These are phyloP conservation scores for Chenopodium suecicum DNA, from an alignment of 148 eudicot genomes.

Conservation along the genomic window DNA sequence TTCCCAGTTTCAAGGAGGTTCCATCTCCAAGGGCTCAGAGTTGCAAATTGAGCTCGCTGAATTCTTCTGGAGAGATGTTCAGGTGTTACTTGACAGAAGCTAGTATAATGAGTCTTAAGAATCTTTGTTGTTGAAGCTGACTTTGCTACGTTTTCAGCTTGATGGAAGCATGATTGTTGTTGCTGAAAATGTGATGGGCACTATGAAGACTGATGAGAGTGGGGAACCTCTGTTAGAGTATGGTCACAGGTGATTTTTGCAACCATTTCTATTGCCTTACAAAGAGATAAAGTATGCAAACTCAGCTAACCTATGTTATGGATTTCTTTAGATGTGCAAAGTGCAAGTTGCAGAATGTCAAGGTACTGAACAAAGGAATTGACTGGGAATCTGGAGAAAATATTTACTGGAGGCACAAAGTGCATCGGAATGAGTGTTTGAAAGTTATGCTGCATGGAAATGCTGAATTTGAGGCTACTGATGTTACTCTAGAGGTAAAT, in stretches of 20 bases:
- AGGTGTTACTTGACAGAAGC: constrained; percentile 44
- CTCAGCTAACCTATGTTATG: constrained; percentile 15
- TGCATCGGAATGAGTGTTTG: constrained; percentile 58
- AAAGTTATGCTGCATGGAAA: constrained; percentile 87
- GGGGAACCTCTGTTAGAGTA: constrained; percentile 70
- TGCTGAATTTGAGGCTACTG: constrained; percentile 96
- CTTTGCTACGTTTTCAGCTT: constrained; percentile 47
- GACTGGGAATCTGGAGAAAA: constrained; percentile 72
- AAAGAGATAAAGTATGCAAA: neutral
- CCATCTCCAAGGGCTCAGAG: constrained; percentile 85
- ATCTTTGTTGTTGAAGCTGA: constrained; percentile 27
- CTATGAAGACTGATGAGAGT: constrained; percentile 38
- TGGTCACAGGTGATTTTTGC: constrained; percentile 59
- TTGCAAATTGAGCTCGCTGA: constrained; percentile 93
- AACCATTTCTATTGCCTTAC: neutral
- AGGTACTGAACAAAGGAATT: constrained; percentile 74
- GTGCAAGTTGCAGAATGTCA: constrained; percentile 87
- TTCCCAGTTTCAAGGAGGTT: constrained; percentile 80
- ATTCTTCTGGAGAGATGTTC: constrained; percentile 82
- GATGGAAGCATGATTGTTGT: constrained; percentile 77
- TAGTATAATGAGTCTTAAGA: neutral
- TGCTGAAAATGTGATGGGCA: constrained; percentile 78
- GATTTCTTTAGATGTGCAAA: constrained; percentile 71
- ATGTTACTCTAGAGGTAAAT: constrained; percentile 76
- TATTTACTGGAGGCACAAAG: constrained; percentile 88